A percentile compares a stretch with the other conserved stretches of the same genome.
Conservation (phyloP, 2,329 filamentous ascomycete species). For the Phyllosticta citrichinensis region DNA sequence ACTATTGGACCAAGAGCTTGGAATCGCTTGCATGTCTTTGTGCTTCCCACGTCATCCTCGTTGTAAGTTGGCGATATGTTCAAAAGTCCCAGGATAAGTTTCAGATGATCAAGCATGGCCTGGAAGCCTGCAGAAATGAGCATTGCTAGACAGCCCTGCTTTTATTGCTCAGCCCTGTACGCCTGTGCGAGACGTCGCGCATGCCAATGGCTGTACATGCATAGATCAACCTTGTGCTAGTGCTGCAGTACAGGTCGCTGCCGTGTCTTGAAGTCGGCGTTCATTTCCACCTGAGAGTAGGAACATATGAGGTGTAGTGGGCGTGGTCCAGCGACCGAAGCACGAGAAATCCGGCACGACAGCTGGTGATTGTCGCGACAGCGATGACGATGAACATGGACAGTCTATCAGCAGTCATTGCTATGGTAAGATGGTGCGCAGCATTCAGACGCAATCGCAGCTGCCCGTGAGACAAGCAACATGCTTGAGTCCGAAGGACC, state of each 20-base stretch:
- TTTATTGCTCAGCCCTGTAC: neutral
- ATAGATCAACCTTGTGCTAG: neutral
- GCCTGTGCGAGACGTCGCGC: neutral
- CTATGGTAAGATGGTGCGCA: neutral
- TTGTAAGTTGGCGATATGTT: neutral
- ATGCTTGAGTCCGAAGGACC: neutral
- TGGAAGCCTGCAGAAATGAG: neutral
- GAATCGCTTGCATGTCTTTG: neutral
- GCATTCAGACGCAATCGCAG: neutral
- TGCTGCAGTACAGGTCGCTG: neutral
- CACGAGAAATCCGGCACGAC: no score
- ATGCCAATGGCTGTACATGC: neutral
- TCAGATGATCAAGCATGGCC: neutral
- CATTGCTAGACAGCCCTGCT: neutral
- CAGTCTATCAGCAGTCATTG: neutral
- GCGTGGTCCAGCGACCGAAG: no score
- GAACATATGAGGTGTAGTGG: neutral
- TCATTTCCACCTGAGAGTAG: neutral
- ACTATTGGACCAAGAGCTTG: neutral
- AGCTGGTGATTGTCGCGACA: no score
- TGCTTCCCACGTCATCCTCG: neutral
- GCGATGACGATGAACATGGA: neutral
- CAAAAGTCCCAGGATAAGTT: neutral
- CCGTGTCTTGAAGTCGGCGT: neutral
- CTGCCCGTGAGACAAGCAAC: neutral